These are phyloP conservation scores for Fusarium anguioides DNA, from an alignment of 2,329 filamentous ascomycete species.

Conservation along the genomic window DNA sequence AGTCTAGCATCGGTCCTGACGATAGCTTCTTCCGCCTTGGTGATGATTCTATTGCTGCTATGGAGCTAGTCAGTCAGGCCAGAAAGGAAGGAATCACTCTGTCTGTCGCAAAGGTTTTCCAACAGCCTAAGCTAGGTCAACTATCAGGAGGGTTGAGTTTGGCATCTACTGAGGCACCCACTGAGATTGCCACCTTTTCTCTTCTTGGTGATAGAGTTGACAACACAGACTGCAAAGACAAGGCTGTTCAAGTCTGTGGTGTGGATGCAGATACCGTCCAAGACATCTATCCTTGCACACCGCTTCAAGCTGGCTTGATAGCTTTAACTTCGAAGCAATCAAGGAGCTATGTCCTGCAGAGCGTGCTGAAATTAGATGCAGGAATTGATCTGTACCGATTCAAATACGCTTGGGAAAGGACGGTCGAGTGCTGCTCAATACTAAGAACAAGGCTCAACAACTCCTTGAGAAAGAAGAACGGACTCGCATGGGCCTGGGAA, in stretches of 20 bases:
- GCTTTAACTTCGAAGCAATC: constrained; percentile 42
- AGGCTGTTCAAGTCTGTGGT: background rate
- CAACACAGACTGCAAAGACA: background rate
- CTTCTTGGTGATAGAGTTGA: background rate
- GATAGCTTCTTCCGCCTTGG: constrained; percentile 25
- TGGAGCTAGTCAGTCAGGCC: constrained; percentile 41
- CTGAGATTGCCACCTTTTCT: background rate
- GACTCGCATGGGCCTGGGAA: constrained; percentile 52
- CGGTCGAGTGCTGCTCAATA: constrained; percentile 39
- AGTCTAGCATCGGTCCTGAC: constrained; percentile 6
- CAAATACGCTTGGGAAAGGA: constrained; percentile 23
- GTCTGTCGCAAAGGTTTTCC: constrained; percentile 21
- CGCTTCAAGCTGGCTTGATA: constrained; percentile 52
- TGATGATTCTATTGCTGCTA: constrained; percentile 30
- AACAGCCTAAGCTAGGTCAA: constrained; percentile 1
- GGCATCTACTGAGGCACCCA: background rate
- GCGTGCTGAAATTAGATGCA: constrained; percentile 8
- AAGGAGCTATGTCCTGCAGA: constrained; percentile 31
- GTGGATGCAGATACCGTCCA: constrained; percentile 29
- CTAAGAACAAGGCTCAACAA: constrained; percentile 58
- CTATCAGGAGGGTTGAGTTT: background rate
- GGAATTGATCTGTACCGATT: constrained; percentile 13
- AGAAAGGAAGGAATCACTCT: constrained; percentile 1
- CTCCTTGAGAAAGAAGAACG: constrained; percentile 53
- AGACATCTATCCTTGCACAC: constrained; percentile 52